Evolutionary conservation across 176 grass and related monocot genomes (phyloP).

Genomic region (Phoenix roebelenii): DNA sequence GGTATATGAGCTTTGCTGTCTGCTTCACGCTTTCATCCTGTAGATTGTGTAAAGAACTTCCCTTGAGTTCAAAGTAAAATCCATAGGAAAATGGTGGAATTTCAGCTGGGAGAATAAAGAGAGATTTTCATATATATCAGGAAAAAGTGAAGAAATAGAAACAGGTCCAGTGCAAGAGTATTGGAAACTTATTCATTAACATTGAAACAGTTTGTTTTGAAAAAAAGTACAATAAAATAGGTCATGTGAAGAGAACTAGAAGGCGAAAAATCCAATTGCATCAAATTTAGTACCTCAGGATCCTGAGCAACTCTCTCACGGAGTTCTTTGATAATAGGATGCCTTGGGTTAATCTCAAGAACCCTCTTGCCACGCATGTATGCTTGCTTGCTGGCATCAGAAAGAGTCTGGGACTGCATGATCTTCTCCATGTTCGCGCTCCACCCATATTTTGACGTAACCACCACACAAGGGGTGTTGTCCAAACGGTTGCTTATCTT

Average conservation of each 20-base stretch:
- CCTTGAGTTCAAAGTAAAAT: no score
- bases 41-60: not conserved
- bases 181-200: no score
- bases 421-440: slow-evolving; percentile 99
- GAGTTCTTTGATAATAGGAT: slow-evolving; percentile 95
- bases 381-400: slow-evolving; percentile 74
- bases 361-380: slow-evolving; percentile 89
- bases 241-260: no score
- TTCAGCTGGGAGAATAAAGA: no score
- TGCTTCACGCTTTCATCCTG: slow-evolving; percentile 57
- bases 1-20: slow-evolving; percentile 75
- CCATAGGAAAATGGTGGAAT: no score
- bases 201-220: no score
- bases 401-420: slow-evolving; percentile 84
- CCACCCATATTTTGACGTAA: slow-evolving; percentile 86
- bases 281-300: slow-evolving; percentile 28
- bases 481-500: slow-evolving; percentile 88
- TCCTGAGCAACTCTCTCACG: slow-evolving; percentile 79
- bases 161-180: no score
- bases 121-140: no score
- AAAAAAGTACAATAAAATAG: no score
- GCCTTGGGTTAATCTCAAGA: slow-evolving; percentile 89
- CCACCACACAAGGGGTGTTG: slow-evolving; percentile 73
- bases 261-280: no score
- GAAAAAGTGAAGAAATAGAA: no score